Percentiles rank a stretch among this genome's conserved stretches.
Conservation (phyloP, 805 yeast genomes). For the Starmerella davenportii region DNA sequence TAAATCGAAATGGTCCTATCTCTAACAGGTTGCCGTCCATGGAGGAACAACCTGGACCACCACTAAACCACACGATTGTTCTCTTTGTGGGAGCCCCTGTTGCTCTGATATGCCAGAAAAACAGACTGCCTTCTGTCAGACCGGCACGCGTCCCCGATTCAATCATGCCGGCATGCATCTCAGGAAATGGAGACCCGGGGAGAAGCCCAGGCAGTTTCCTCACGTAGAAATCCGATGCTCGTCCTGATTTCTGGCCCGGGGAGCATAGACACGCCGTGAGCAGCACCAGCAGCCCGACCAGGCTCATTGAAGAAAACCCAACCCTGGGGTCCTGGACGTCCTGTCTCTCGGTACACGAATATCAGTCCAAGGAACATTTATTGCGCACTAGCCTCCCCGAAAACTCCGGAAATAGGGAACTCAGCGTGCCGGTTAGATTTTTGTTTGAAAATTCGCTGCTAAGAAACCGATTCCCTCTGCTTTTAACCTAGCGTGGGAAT, state of each 20-base stretch:
- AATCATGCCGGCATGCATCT: conserved; percentile 41
- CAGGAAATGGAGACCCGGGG: conserved; percentile 20
- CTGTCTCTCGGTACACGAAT: too few species aligned
- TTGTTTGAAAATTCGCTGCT: too few species aligned
- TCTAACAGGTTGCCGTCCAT: conserved; percentile 95
- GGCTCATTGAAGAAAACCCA: not conserved
- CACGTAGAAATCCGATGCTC: conserved; percentile 18
- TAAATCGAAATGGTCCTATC: conserved; percentile 66
- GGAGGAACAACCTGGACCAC: conserved; percentile 97
- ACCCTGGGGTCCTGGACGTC: too few species aligned
- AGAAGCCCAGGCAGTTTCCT: conserved; percentile 21
- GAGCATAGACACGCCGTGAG: not conserved
- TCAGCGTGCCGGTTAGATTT: too few species aligned
- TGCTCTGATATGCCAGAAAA: conserved; percentile 54
- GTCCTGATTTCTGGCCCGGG: conserved; percentile 1
- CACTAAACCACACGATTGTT: conserved; percentile 69
- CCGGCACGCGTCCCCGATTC: conserved; percentile 35
- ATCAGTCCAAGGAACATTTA: too few species aligned
- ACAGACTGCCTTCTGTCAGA: conserved; percentile 32
- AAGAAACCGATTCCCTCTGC: too few species aligned
- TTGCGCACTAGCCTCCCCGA: too few species aligned
- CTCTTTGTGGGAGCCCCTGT: conserved; percentile 20
- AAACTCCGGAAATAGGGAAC: too few species aligned
- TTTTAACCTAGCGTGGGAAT: too few species aligned
- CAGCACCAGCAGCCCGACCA: not conserved